Conservation (phyloP, 148 eudicot species). For the Persicaria tinctoria region DNA sequence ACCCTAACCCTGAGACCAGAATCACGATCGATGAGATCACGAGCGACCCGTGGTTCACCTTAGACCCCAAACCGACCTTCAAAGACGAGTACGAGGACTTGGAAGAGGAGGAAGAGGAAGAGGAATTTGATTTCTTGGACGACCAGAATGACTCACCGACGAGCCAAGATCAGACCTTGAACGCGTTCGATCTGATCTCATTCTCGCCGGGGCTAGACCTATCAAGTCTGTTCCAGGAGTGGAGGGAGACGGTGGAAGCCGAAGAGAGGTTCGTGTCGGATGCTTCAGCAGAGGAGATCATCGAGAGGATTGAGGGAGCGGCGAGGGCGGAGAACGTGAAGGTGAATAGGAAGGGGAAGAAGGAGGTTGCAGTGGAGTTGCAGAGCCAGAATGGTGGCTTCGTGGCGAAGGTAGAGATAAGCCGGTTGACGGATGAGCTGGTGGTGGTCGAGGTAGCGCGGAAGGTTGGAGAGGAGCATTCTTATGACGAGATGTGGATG, state of each 20-base stretch:
- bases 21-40: not conserved
- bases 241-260: not conserved
- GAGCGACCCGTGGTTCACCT: not conserved
- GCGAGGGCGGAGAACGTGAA: conserved; percentile 20
- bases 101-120: not conserved
- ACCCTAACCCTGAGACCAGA: not conserved
- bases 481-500: conserved; percentile 24
- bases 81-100: too few species aligned
- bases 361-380: conserved; percentile 36
- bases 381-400: conserved; percentile 34
- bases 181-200: not conserved
- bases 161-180: not conserved
- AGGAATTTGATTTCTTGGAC: not conserved
- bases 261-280: conserved; percentile 27
- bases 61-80: not conserved
- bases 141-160: not conserved
- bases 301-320: conserved; percentile 25
- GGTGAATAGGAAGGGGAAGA: conserved; percentile 20
- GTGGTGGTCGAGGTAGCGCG: conserved; percentile 31
- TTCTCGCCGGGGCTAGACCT: not conserved
- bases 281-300: conserved; percentile 24
- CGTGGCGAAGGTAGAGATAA: conserved; percentile 25
- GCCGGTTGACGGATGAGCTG: conserved; percentile 33
- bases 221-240: not conserved
- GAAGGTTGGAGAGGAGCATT: conserved; percentile 21